Evolutionary conservation across 352 stramenopile genomes (phyloP), one percentile per base, ranked within the genome.

Genomic region (Phytophthora fragariaefolia): DNA sequence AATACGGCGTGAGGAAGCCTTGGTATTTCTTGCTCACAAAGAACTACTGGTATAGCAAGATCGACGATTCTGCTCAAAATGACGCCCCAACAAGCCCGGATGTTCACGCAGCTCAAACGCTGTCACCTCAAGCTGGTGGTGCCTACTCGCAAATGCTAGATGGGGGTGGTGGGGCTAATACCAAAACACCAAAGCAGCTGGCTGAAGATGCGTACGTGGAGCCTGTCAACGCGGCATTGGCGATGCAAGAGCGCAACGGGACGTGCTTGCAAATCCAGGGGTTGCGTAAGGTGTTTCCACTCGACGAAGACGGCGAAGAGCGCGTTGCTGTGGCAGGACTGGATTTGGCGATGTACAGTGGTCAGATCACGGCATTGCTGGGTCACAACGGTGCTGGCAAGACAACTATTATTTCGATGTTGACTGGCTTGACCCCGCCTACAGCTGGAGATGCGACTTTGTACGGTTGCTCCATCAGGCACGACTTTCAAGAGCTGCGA

Each of bases 311-410:
- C n/a, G 88, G 91, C 34, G 75, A 83, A 13, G 60, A 75, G 20
- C 96, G 93, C 12, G 71, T 87, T 6, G 96, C 94, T 0, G 92
- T 98, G 0, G 70, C 97, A 27, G 61, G 77, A 1, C 52, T 98
- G 13, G 79, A 92, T 58, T 66, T 98, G 18, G 90, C 82, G 7
- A 91, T 99, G 65, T 98, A 98, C 66, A 79, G 82, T 24, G 90
- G 90, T 0, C 93, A 99, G 70, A 98, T 98, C 65, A 97, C 93
- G 6, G 87, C 81, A 15, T 76, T 99, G 10, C 72, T 99, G 10
- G 96, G 96, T 2, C 85, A 91, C 64, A 90, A 91, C 49, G 83
- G 83, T 0, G 83, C 81, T 2, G 95, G 95, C n/a, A 98, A 98
- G 65, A 94, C 89, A 38, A 99, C 95, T 3, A 88, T 91, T 0